These are phyloP conservation scores for Carex littledalei DNA, from an alignment of 176 grass and related monocot genomes.

Conservation along the genomic window DNA sequence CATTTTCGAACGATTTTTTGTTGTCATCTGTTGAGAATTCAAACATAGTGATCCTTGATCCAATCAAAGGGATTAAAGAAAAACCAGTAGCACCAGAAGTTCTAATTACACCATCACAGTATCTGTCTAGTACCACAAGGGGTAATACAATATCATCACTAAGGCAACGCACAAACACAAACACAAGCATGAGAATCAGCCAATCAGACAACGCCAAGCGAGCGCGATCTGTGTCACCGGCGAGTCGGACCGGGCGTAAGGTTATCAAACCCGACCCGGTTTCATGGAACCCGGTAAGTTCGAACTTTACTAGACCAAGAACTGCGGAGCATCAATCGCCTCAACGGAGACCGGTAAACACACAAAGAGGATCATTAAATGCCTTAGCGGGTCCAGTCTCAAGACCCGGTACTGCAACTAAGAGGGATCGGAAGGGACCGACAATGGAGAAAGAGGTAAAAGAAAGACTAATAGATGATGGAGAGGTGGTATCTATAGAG, in stretches of 20 bases:
- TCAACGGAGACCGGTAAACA: neutral
- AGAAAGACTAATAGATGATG: neutral
- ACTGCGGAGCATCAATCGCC: neutral
- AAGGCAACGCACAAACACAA: slow-evolving; percentile 2
- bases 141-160: neutral
- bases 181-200: neutral
- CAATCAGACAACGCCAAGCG: slow-evolving; percentile 6
- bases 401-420: neutral
- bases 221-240: slow-evolving; percentile 16
- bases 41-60: slow-evolving; percentile 19
- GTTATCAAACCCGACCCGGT: neutral
- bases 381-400: neutral
- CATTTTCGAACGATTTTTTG: slow-evolving; percentile 18
- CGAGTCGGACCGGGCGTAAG: slow-evolving; percentile 14
- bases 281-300: neutral
- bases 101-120: neutral
- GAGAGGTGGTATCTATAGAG: slow-evolving; percentile 7
- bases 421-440: slow-evolving; percentile 6
- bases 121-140: slow-evolving; percentile 11
- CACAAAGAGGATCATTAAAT: neutral
- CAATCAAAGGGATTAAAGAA: neutral
- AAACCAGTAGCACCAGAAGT: neutral
- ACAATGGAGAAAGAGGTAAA: slow-evolving; percentile 12
- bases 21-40: slow-evolving; percentile 15
- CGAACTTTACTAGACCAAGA: slow-evolving; percentile 6